phyloP scores from a whole-genome alignment of 169 alveolate genomes.

The Eimeria acervulina region DNA sequence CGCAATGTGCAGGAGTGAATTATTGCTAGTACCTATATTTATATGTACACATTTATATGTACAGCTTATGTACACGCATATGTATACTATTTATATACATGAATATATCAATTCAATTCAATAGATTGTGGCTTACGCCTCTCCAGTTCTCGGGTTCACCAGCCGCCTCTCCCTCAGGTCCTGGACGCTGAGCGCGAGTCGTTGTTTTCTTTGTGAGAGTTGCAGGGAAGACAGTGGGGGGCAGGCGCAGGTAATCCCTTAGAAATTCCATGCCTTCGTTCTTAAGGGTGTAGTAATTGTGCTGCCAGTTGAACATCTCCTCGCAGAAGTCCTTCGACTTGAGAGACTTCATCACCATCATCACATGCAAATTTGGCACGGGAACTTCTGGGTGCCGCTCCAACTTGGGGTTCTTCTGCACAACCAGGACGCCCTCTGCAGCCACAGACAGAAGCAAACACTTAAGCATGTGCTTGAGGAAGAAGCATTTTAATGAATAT shows the following conservation, averaged over 20 bases:
- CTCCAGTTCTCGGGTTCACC: constrained; percentile 75
- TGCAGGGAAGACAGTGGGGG: constrained; percentile 96
- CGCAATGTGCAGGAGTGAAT: not conserved
- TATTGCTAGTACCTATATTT: no score
- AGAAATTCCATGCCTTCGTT: constrained; percentile 92
- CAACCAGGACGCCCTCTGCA: constrained; percentile 86
- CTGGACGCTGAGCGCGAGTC: constrained; percentile 70
- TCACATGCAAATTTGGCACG: constrained; percentile 93
- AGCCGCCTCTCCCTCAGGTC: constrained; percentile 58
- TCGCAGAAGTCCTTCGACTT: constrained; percentile 93
- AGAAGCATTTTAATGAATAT: no score
- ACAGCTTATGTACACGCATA: no score
- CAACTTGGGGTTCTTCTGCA: constrained; percentile 80
- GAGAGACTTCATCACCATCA: constrained; percentile 94
- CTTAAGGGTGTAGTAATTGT: constrained; percentile 80
- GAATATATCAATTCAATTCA: not conserved
- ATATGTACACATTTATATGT: no score
- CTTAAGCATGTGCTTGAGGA: no score
- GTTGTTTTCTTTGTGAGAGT: constrained; percentile 94
- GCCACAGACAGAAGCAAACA: not conserved
- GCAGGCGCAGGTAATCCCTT: constrained; percentile 94
- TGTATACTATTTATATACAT: not conserved
- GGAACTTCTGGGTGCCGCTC: constrained; percentile 80
- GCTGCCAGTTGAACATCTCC: constrained; percentile 95
- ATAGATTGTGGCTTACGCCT: constrained; percentile 31